Evolutionary conservation across 805 yeast genomes (phyloP), one percentile per base, ranked within the genome.

Genomic region (Yamadazyma laniorum): DNA sequence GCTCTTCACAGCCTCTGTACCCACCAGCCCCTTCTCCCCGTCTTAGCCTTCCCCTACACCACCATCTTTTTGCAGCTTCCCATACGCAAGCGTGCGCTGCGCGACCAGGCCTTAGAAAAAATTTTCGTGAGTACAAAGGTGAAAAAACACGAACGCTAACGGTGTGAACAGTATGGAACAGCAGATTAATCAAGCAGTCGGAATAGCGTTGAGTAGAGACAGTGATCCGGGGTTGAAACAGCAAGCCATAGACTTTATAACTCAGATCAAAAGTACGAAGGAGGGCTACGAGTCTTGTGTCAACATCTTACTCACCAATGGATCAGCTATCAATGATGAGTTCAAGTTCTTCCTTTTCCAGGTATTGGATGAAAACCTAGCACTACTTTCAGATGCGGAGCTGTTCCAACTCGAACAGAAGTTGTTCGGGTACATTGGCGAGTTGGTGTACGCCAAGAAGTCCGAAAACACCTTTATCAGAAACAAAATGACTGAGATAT

Each of bases 131-230:
- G 16, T 16, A 30, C 35, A 30, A n/a, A 9, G 12, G 21, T 32
- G 13, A 25, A 26, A 26, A 12, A 7, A 16, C 25, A 5, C 27
- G 23, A 21, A 6, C 9, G 23, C 9, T 21, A 21, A 9, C 23
- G 23, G 23, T 21, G 23, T 7, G 23, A 21, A 21, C 23, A 21
- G 23, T 21, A 59, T 59, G 64, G 72, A 69, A 43, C 65, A 68
- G 47, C 95, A 89, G 68, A 82, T 90, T 52, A 87, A 78, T 59
- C 93, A 87, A 64, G 96, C 95, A 29, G 93, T 90, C 33, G 81
- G 78, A 45, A 79, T 88, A 45, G 96, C 95, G 6, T 75, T 85
- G 37, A 79, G 80, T 58, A 82, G 85, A 21, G 69, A 80, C 18
- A 75, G 82, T 7, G 87, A 84, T 56, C 64, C 72, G 12, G 67